phyloP scores from a whole-genome alignment of 345 rosid genomes.

The Acer yangbiense region DNA sequence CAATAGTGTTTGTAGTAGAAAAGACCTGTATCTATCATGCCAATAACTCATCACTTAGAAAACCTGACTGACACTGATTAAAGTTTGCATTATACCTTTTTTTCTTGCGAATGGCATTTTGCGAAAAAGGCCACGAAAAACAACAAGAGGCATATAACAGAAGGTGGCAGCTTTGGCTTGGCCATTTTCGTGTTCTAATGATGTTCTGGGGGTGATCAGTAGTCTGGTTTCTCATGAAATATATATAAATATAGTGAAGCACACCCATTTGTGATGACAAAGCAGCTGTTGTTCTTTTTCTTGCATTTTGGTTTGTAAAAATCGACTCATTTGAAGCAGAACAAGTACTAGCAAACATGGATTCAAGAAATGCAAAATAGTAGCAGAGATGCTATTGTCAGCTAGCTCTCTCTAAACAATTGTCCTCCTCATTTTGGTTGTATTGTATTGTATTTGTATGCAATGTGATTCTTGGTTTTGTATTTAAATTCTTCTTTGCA shows the following conservation, averaged over 20 bases:
- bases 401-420: neutral
- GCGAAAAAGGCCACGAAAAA: neutral
- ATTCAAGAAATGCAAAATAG: neutral
- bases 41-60: neutral
- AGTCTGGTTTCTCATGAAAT: constrained; percentile 1
- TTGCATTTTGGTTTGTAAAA: neutral
- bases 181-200: neutral
- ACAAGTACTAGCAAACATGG: neutral
- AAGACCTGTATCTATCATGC: neutral
- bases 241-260: neutral
- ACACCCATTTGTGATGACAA: neutral
- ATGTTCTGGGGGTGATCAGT: neutral
- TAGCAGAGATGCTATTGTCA: neutral
- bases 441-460: neutral
- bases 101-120: neutral
- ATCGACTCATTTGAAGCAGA: neutral
- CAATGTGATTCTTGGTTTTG: neutral
- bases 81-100: neutral
- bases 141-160: neutral
- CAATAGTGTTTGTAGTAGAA: neutral
- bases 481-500: neutral
- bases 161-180: neutral
- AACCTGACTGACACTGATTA: neutral
- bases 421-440: neutral
- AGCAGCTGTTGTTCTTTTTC: too few species aligned